Conservation (phyloP, 306 rosid genomes). For the Alnus glutinosa region DNA sequence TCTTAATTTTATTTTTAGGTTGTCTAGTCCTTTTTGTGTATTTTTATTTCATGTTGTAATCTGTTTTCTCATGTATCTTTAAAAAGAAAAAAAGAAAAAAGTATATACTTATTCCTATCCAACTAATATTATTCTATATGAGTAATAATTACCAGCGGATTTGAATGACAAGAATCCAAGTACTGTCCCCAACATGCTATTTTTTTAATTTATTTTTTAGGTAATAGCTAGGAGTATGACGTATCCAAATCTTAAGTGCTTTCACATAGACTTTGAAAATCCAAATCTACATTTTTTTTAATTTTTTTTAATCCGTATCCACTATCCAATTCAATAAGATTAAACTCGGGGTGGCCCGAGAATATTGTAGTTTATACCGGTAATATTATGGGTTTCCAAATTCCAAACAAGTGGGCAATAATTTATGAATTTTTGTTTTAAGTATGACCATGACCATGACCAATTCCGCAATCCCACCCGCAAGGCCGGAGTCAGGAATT, state of each 20-base stretch:
- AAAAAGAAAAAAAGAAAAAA: too few species aligned
- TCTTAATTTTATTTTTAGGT: too few species aligned
- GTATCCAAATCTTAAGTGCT: not conserved
- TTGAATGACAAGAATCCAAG: not conserved
- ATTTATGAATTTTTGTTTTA: not conserved
- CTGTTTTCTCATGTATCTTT: too few species aligned
- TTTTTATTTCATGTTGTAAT: too few species aligned
- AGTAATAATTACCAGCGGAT: not conserved
- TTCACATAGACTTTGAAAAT: not conserved
- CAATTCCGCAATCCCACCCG: not conserved
- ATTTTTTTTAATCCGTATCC: not conserved
- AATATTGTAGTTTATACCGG: not conserved
- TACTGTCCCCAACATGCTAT: not conserved
- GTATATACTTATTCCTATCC: not conserved
- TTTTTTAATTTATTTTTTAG: not conserved
- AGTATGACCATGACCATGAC: not conserved
- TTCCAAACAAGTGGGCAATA: constrained; percentile 11
- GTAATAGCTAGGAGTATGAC: not conserved
- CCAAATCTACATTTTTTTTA: not conserved
- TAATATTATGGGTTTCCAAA: not conserved
- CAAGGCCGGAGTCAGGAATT: too few species aligned
- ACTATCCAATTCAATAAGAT: not conserved
- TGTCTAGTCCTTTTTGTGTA: too few species aligned
- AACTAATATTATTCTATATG: not conserved
- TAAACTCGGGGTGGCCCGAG: not conserved